phyloP scores from a whole-genome alignment of 2,329 filamentous ascomycete species.

The Arachnopeziza araneosa region DNA sequence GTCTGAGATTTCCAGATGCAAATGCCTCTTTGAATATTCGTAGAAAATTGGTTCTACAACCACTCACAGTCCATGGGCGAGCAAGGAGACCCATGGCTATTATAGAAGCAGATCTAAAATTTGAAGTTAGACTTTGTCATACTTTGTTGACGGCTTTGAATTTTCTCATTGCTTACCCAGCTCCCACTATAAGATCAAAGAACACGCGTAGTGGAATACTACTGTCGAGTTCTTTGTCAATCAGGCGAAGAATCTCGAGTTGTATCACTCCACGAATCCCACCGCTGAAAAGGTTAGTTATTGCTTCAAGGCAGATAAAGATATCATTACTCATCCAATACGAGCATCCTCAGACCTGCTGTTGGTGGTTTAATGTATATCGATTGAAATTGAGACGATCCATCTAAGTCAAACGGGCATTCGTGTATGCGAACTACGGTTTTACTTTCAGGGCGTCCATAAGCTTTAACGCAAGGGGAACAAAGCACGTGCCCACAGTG shows the following conservation, averaged over 20 bases:
- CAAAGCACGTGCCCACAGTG: slow-evolving; percentile 7
- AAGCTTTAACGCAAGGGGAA: slow-evolving; percentile 2
- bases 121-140: background rate
- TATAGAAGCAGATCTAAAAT: background rate
- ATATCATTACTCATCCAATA: background rate
- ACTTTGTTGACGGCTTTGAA: background rate
- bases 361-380: slow-evolving; percentile 4
- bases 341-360: background rate
- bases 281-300: background rate
- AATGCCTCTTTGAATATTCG: background rate
- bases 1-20: background rate
- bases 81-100: background rate
- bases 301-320: background rate
- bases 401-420: background rate
- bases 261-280: background rate
- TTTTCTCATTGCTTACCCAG: background rate
- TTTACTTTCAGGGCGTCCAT: background rate
- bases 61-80: background rate
- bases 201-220: background rate
- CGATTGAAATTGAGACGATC: background rate
- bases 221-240: background rate
- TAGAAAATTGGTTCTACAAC: background rate
- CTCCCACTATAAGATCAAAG: background rate
- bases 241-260: background rate
- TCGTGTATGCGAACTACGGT: background rate